A percentile compares a stretch with the other conserved stretches of the same genome.
Evolutionary conservation across 768 basidiomycete species (phyloP).

Genomic region (Neoboletus brunneissimus): DNA sequence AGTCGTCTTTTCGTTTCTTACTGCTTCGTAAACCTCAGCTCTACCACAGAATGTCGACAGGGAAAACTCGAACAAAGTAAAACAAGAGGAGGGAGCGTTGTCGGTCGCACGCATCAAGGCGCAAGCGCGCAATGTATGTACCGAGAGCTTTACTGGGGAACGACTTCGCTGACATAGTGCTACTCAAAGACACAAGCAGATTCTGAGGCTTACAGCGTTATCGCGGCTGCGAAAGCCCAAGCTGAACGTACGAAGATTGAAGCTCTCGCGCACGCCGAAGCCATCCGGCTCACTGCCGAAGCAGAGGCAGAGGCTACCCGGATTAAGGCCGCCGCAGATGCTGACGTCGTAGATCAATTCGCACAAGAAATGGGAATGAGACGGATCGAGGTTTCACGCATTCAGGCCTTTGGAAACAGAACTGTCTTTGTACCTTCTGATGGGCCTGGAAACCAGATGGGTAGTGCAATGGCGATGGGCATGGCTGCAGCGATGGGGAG

Average conservation of each 20-base stretch:
- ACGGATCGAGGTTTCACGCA: slow-evolving; percentile 59
- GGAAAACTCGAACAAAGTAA: slow-evolving; percentile 85
- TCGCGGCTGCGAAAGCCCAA: slow-evolving; percentile 71
- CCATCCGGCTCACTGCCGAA: slow-evolving; percentile 68
- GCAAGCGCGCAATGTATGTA: slow-evolving; percentile 49
- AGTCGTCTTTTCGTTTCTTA: slow-evolving; percentile 20
- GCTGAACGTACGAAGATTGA: slow-evolving; percentile 66
- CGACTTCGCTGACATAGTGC: slow-evolving; percentile 5
- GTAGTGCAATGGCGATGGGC: slow-evolving; percentile 60
- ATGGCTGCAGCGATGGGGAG: slow-evolving; percentile 66
- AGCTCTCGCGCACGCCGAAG: slow-evolving; percentile 75
- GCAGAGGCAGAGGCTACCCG: slow-evolving; percentile 71
- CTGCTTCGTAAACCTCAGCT: neutral
- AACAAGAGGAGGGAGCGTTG: slow-evolving; percentile 78
- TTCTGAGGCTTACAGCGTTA: slow-evolving; percentile 68
- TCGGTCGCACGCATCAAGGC: slow-evolving; percentile 77
- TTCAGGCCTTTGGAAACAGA: slow-evolving; percentile 65
- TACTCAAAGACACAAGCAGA: slow-evolving; percentile 60
- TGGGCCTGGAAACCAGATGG: slow-evolving; percentile 54
- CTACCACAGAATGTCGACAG: slow-evolving; percentile 68
- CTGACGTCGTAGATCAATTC: slow-evolving; percentile 56
- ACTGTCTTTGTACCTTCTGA: slow-evolving; percentile 72
- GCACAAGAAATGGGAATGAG: slow-evolving; percentile 76
- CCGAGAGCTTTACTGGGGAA: neutral
- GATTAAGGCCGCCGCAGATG: slow-evolving; percentile 63